A percentile compares a stretch with the other conserved stretches of the same genome.
Evolutionary conservation across 768 basidiomycete genomes (phyloP).

Genomic region (Suillus clintonianus): DNA sequence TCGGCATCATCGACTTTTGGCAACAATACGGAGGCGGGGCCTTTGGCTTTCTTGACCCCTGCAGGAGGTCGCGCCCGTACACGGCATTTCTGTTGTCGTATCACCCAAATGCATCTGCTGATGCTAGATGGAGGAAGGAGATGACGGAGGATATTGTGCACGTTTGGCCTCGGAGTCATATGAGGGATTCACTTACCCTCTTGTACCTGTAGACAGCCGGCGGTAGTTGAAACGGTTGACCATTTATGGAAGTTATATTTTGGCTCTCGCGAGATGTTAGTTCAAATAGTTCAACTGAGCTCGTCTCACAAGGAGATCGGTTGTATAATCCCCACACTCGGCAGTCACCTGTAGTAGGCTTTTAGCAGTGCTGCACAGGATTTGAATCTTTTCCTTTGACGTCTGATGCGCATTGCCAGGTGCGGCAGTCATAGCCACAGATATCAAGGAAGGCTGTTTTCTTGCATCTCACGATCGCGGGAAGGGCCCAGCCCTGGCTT

Average conservation of each 20-base stretch:
- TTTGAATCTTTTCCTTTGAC: not conserved
- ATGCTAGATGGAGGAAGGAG: slow-evolving; percentile 8
- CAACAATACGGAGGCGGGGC: not conserved
- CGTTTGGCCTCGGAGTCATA: not conserved
- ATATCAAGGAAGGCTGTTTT: not conserved
- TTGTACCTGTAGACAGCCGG: not conserved
- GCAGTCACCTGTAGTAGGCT: not conserved
- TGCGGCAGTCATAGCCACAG: not conserved
- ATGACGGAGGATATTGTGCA: not conserved
- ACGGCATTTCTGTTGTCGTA: slow-evolving; percentile 6
- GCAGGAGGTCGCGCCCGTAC: not conserved
- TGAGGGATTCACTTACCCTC: not conserved
- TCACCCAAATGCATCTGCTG: not conserved
- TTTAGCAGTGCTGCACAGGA: not conserved
- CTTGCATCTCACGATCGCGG: not conserved
- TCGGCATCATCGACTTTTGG: slow-evolving; percentile 8
- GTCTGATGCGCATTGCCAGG: not conserved
- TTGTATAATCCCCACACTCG: not conserved
- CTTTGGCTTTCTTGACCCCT: not conserved
- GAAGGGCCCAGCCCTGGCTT: not conserved
- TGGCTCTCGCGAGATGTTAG: too few species aligned
- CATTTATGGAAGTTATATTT: not conserved
- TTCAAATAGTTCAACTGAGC: too few species aligned
- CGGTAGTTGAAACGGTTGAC: not conserved
- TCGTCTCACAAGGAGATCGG: too few species aligned